These are phyloP conservation scores for Coemansia pectinata DNA, from an alignment of 192 early-diverging fungal species.

Conservation along the genomic window DNA sequence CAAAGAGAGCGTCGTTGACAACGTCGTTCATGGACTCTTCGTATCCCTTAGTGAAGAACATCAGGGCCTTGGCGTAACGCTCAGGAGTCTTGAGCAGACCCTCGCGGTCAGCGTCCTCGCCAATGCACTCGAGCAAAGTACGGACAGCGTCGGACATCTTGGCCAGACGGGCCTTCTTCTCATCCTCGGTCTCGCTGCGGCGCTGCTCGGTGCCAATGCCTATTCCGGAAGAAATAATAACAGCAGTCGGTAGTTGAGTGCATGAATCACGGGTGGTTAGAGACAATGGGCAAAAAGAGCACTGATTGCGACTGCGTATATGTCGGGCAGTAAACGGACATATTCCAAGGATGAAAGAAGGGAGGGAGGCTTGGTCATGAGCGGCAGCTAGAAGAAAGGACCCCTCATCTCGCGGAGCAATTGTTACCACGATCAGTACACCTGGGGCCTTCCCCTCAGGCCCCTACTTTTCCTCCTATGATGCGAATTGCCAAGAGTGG, in stretches of 20 bases:
- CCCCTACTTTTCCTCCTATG: neutral
- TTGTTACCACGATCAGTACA: neutral
- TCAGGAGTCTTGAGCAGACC: conserved; percentile 94
- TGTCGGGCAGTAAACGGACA: neutral
- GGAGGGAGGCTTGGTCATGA: neutral
- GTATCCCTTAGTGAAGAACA: conserved; percentile 99
- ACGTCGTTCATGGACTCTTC: conserved; percentile 87
- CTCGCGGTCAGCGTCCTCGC: conserved; percentile 93
- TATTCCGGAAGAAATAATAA: conserved; percentile 16
- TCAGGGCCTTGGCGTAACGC: conserved; percentile 94
- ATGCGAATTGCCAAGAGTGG: neutral
- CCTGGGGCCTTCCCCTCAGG: neutral
- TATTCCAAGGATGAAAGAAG: neutral
- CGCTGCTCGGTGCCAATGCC: conserved; percentile 80
- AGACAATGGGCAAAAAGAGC: neutral
- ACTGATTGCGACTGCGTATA: neutral
- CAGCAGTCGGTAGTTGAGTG: neutral
- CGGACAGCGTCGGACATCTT: conserved; percentile 85
- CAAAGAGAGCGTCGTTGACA: conserved; percentile 94
- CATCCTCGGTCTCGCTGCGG: conserved; percentile 74
- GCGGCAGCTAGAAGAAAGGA: neutral
- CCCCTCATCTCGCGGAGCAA: neutral
- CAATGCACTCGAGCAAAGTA: conserved; percentile 88
- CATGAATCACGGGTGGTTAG: neutral
- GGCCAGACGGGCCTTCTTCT: conserved; percentile 66